These are phyloP conservation scores for Mortierella sp. DNA, from an alignment of 371 early-diverging fungal genomes.

Conservation along the genomic window DNA sequence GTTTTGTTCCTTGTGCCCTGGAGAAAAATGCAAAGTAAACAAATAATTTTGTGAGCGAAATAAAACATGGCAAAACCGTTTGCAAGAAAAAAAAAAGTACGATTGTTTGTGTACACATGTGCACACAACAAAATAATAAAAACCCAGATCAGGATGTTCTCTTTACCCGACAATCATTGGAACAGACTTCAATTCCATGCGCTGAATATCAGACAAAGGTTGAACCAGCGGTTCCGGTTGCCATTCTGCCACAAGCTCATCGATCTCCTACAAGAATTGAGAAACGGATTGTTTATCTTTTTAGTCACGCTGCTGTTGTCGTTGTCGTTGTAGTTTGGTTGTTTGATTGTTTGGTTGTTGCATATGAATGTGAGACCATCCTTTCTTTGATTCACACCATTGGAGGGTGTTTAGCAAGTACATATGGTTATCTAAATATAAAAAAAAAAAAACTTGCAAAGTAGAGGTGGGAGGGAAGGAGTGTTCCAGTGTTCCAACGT, in stretches of 20 bases:
- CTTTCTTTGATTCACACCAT: too few relatives aligned
- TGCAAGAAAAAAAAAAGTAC: slow-evolving; percentile 1
- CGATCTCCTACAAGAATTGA: slow-evolving; percentile 77
- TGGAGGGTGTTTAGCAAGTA: too few relatives aligned
- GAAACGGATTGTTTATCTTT: too few relatives aligned
- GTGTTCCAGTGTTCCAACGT: too few relatives aligned
- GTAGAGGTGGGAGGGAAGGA: background rate
- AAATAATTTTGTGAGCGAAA: background rate
- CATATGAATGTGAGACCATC: background rate
- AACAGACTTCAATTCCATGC: slow-evolving; percentile 82
- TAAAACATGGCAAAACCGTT: background rate
- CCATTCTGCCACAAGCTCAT: slow-evolving; percentile 97
- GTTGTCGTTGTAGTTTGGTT: too few relatives aligned
- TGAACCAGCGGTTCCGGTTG: slow-evolving; percentile 96
- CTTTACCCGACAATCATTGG: slow-evolving; percentile 81
- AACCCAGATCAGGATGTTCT: background rate
- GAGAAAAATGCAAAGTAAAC: background rate
- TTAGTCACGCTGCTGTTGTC: background rate
- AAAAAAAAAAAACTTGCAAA: slow-evolving; percentile 3
- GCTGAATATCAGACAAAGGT: slow-evolving; percentile 76
- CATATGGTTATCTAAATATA: too few relatives aligned
- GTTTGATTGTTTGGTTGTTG: background rate
- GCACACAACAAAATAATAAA: background rate
- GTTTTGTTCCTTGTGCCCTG: slow-evolving; percentile 68
- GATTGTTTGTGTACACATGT: too few relatives aligned